Conservation (phyloP, 2,329 filamentous ascomycete species). For the Parafenestella ontariensis region DNA sequence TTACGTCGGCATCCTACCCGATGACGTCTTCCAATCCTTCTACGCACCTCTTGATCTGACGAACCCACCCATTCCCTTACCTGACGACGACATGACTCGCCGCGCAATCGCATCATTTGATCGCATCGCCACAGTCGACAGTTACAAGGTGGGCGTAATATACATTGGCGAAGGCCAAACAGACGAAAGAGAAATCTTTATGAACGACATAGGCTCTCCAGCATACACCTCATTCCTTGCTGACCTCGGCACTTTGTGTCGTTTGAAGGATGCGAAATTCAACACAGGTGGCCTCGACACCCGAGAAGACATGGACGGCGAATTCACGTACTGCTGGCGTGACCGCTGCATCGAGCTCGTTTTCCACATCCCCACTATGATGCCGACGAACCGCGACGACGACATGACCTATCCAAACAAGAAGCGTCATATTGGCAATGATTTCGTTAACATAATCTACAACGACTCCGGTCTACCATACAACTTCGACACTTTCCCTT, state of each 20-base stretch:
- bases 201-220: constrained; percentile 83
- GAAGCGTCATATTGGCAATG: constrained; percentile 95
- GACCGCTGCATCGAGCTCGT: constrained; percentile 94
- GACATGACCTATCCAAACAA: constrained; percentile 79
- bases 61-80: constrained; percentile 75
- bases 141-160: constrained; percentile 92
- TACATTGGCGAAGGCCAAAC: constrained; percentile 91
- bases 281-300: constrained; percentile 93
- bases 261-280: constrained; percentile 81
- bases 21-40: constrained; percentile 74
- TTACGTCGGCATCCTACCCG: constrained; percentile 71
- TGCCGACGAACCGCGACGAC: constrained; percentile 84
- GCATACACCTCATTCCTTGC: constrained; percentile 89
- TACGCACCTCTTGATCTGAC: constrained; percentile 60
- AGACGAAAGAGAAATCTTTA: constrained; percentile 80
- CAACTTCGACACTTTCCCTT: constrained; percentile 88
- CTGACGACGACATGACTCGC: constrained; percentile 71
- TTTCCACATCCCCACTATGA: constrained; percentile 95
- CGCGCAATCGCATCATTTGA: constrained; percentile 85
- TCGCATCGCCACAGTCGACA: constrained; percentile 86
- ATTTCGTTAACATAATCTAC: constrained; percentile 97
- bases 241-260: constrained; percentile 80
- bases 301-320: constrained; percentile 78
- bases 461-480: constrained; percentile 94
- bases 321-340: constrained; percentile 91